Base-by-base conservation (phyloP, 345 rosid genomes). In the Arabidopsis suecica region DNA sequence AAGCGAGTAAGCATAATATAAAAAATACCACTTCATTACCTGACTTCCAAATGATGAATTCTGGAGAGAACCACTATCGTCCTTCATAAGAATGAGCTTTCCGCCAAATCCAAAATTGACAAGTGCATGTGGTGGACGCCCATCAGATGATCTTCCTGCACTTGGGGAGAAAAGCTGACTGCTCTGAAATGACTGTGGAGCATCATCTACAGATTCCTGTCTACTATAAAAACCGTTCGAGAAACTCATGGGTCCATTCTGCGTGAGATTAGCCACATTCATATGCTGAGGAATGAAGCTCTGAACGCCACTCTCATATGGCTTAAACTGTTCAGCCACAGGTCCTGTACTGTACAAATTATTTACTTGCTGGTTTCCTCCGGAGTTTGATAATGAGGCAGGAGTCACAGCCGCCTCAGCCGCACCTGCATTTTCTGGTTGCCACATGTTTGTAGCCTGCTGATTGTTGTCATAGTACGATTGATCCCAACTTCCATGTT, bases 101-200 rank as follows among this genome's bases (percentile, higher is more conserved):
- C 99, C 98, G 40, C 98, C 98, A 84, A 96, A 96, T 25, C 99
- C 99, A 83, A 96, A 96, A 71, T 85, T 77, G 81, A 91, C 89
- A 80, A 93, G 83, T 32, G 93, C 91, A 85, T 93, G 97, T 37
- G 97, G 86, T 75, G 98, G 99, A 75, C 99, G 98, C 32, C 97
- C 95, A 80, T 91, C 96, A 68, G 99, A 83, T 53, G 98, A 89
- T 81, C 91, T 87, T 76, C 86, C 93, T 0, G 69, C 44, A 79
- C 59, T 75, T 54, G 86, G 79, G 62, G 85, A 81, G 83, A 87
- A 84, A 79, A 76, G 85, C 79, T 85, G 87, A 79, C 74, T 81
- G 65, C 75, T 74, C 76, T 83, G 93, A 82, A 81, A 79, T 10
- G 89, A 66, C 72, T 89, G 88, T 56, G 73, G 89, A 38, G 79